Conservation (phyloP, 352 stramenopile species). For the Globisporangium mamillatum region DNA sequence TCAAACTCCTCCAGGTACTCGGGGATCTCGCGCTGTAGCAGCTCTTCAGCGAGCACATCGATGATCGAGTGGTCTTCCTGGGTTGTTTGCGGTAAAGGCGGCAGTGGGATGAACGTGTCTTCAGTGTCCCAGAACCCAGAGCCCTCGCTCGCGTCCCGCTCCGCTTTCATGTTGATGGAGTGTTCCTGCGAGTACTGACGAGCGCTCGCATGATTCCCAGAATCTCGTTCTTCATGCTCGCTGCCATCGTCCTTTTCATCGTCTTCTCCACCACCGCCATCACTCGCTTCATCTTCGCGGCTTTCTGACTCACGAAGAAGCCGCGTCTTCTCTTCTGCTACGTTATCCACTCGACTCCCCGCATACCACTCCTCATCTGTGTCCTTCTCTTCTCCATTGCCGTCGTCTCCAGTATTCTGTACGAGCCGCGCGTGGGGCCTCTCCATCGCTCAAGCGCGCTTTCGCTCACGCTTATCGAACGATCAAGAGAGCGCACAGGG, state of each 20-base stretch:
- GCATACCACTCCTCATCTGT: background rate
- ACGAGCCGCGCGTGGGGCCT: too few relatives aligned
- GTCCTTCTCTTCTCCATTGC: background rate
- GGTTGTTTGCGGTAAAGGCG: conserved; percentile 4
- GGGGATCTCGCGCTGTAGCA: conserved; percentile 39
- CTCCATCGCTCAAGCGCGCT: background rate
- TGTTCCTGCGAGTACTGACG: background rate
- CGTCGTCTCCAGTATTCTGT: too few relatives aligned
- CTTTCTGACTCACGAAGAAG: background rate
- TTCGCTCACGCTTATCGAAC: background rate
- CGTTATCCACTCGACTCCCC: background rate
- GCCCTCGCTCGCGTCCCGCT: conserved; percentile 13
- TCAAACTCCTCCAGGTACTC: conserved; percentile 72
- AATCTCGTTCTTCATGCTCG: background rate
- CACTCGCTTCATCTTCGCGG: background rate
- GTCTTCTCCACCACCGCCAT: background rate
- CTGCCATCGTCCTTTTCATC: background rate
- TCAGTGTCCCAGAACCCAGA: conserved; percentile 44
- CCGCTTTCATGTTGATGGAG: background rate
- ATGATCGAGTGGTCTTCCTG: conserved; percentile 41
- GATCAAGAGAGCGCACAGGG: background rate
- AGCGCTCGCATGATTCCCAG: background rate
- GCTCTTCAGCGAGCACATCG: conserved; percentile 42
- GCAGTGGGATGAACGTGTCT: background rate
- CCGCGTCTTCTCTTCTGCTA: background rate